phyloP scores from a whole-genome alignment of 257 asterid genomes.

The Solanum ahanhuiri region DNA sequence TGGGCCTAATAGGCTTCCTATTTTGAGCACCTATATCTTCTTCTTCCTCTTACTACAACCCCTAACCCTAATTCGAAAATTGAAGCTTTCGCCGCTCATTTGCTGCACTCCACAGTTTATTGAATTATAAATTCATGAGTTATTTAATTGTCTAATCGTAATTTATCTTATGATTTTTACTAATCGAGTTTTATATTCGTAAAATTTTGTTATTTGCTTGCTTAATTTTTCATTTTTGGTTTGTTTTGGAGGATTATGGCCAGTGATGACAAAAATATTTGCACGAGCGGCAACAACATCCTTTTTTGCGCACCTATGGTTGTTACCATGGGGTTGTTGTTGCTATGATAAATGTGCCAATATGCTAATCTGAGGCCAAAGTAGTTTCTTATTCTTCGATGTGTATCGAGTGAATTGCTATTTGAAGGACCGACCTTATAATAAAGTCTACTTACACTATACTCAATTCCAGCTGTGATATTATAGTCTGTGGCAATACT shows the following conservation, averaged over 20 bases:
- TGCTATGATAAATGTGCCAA: constrained; percentile 55
- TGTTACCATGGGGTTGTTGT: constrained; percentile 28
- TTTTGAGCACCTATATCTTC: neutral
- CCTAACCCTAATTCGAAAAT: neutral
- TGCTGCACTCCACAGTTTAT: neutral
- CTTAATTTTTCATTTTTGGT: neutral
- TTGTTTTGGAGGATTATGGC: neutral
- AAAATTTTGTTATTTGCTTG: neutral
- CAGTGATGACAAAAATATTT: constrained; percentile 28
- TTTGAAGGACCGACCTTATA: too few relatives aligned
- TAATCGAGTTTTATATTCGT: neutral
- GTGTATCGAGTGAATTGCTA: too few relatives aligned
- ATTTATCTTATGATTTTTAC: neutral
- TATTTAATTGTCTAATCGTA: neutral
- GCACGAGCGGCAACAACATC: constrained; percentile 24
- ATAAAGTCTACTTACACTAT: too few relatives aligned
- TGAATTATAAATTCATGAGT: neutral
- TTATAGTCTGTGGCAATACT: too few relatives aligned
- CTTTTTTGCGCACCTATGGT: constrained; percentile 36
- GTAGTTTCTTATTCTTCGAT: too few relatives aligned
- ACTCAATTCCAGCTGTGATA: too few relatives aligned
- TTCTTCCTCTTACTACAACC: neutral
- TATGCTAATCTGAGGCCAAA: constrained; percentile 55
- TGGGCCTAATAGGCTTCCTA: neutral
- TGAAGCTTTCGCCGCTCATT: neutral